phyloP scores from a whole-genome alignment of 23 red algal species.

The Cyanidiococcus yangmingshanensis region DNA sequence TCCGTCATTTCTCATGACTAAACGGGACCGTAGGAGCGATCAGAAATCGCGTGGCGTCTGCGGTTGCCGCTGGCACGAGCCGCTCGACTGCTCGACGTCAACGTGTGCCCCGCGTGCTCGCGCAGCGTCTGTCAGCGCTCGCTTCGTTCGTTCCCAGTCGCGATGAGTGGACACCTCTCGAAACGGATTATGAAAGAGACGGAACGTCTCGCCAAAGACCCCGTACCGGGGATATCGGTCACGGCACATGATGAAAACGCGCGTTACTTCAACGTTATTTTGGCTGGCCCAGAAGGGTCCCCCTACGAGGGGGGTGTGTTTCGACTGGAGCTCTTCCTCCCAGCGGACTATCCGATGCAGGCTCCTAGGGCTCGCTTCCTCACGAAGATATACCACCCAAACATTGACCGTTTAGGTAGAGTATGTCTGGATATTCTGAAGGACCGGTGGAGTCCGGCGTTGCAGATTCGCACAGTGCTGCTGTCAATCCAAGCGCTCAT shows the following conservation, averaged over 20 bases:
- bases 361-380: constrained; percentile 90
- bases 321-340: constrained; percentile 89
- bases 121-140: too few relatives aligned
- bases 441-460: constrained; percentile 89
- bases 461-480: constrained; percentile 88
- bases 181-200: constrained; percentile 45
- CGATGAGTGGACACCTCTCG: constrained; percentile 6
- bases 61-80: too few relatives aligned
- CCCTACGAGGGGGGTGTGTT: constrained; percentile 79
- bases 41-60: too few relatives aligned
- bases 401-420: constrained; percentile 87
- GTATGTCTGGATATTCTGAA: constrained; percentile 98
- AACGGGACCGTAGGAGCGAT: too few relatives aligned
- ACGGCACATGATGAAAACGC: constrained; percentile 85
- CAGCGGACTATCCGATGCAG: constrained; percentile 86
- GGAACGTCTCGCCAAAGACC: constrained; percentile 51
- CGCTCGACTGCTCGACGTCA: too few relatives aligned
- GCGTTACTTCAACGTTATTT: constrained; percentile 82
- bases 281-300: constrained; percentile 73
- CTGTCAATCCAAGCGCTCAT: constrained; percentile 85
- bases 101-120: too few relatives aligned
- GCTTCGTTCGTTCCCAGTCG: neutral
- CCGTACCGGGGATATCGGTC: constrained; percentile 77
- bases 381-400: constrained; percentile 94
- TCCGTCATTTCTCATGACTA: too few relatives aligned